Percentiles rank a stretch among this genome's conserved stretches.
Evolutionary conservation across 2,329 filamentous ascomycete species (phyloP).

Genomic region (Fusarium cicatricum): DNA sequence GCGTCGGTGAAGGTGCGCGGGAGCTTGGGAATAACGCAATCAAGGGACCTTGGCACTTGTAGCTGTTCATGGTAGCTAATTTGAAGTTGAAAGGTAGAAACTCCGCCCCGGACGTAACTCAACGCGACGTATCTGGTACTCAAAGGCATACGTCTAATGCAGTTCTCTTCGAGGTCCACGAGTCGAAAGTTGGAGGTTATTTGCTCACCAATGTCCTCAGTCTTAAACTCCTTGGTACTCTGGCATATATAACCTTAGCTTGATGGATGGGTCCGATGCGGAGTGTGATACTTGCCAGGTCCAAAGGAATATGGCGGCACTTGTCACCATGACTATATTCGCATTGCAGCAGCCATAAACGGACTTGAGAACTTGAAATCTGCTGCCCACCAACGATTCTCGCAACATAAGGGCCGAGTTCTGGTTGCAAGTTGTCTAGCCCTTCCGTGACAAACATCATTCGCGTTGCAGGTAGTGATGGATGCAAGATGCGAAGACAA

Average conservation of each 20-base stretch:
- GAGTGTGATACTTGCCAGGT: background rate
- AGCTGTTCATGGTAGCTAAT: background rate
- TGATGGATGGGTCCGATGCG: too few relatives aligned
- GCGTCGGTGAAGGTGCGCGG: slow-evolving; percentile 10
- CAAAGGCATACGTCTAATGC: slow-evolving; percentile 2
- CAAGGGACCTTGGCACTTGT: background rate
- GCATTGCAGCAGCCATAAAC: slow-evolving; percentile 7
- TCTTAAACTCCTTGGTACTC: background rate
- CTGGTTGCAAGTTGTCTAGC: background rate
- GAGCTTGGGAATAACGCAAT: background rate
- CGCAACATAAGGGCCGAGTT: background rate
- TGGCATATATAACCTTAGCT: background rate
- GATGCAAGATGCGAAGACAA: slow-evolving; percentile 1
- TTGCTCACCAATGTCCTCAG: background rate
- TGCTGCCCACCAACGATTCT: background rate
- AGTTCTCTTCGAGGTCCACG: slow-evolving; percentile 2
- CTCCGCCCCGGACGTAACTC: background rate
- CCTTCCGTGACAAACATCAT: slow-evolving; percentile 1
- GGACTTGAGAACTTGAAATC: background rate
- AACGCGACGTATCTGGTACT: background rate
- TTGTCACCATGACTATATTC: slow-evolving; percentile 1
- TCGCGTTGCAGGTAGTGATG: background rate
- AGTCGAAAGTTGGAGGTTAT: slow-evolving; percentile 11
- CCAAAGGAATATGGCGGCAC: slow-evolving; percentile 10
- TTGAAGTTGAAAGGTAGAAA: background rate